phyloP scores from a whole-genome alignment of 148 eudicot genomes.

The Selenicereus undatus region DNA sequence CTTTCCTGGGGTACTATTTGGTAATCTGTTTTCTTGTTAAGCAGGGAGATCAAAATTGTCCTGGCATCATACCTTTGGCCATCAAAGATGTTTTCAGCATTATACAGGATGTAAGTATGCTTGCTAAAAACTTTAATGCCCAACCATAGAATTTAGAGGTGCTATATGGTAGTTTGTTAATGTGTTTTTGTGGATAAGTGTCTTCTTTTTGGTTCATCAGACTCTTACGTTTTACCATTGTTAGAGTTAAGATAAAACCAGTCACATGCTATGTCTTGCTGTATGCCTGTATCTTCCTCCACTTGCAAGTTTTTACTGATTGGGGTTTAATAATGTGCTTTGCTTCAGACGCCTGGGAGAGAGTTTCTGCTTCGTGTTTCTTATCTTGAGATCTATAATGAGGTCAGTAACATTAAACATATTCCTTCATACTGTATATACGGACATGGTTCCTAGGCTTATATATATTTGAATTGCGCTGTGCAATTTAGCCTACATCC shows the following conservation, averaged over 20 bases:
- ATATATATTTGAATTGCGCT: background rate
- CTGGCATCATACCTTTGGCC: constrained; percentile 91
- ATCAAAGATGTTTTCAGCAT: constrained; percentile 98
- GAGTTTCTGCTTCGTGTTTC: constrained; percentile 96
- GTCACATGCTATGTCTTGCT: background rate
- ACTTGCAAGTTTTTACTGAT: constrained; percentile 7
- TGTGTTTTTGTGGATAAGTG: background rate
- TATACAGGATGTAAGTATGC: constrained; percentile 85
- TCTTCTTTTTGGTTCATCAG: background rate
- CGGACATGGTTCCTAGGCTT: background rate
- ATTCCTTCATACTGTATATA: background rate
- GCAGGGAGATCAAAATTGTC: constrained; percentile 89
- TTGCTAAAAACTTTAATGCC: constrained; percentile 8
- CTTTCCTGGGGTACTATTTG: background rate
- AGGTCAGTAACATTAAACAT: constrained; percentile 46
- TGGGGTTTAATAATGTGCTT: constrained; percentile 13
- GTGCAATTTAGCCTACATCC: background rate
- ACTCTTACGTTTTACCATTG: background rate
- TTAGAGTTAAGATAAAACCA: background rate
- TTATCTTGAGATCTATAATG: constrained; percentile 94
- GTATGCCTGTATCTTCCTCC: constrained; percentile 5
- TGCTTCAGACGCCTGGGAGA: constrained; percentile 83
- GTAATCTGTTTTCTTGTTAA: constrained; percentile 1
- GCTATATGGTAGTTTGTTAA: background rate
- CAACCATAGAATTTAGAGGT: constrained; percentile 9